Base-by-base conservation (phyloP, 805 yeast species). In the Teunomyces barrocoloradensis region DNA sequence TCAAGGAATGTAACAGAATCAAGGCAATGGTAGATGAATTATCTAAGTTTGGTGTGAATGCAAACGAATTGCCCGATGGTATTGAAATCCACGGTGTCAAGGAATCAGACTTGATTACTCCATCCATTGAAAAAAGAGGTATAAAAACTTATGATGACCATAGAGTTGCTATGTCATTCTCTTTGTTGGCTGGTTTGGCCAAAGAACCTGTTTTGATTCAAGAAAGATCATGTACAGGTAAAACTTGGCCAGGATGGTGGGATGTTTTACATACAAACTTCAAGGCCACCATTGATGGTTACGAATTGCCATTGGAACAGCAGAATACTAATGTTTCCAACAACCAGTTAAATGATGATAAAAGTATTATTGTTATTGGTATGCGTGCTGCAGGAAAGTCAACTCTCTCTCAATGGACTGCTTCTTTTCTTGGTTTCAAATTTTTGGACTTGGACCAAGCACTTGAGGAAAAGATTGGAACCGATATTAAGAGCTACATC, bases 221-320 rank as follows among this genome's bases (percentile, higher is more conserved):
- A 55, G 97, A 92, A 61, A 82, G 97, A 68, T 80, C 86, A 21
- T 89, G 97, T 63, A 95, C 97, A 1, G 95, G 92, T 48, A 94
- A 94, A 72, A 94, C 99, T 0, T 94, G 99, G 99, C 99, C 99
- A 17, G 98, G 97, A 33, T 94, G 99, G 99, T 94, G 99, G 99
- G 99, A 94, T 68, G 79, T 84, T 30, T 73, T 94, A 53, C 90
- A 84, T 62, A 78, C 86, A 43, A 69, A 77, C 42, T 80, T 94
- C 57, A 78, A 82, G 17, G 85, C 80, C 21, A 58, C 66, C 9
- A 66, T 94, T 32, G 86, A 82, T 58, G 99, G 99, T 21, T 75
- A 74, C 56, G 95, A 87, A 60, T 77, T 79, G 5, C 57, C 65
- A 51, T 48, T 42, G n/a, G 50, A 52, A 7, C 49, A 50, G 46